These are phyloP conservation scores for Periconia sp. DNA, from an alignment of 2,329 filamentous ascomycete genomes.

Conservation along the genomic window DNA sequence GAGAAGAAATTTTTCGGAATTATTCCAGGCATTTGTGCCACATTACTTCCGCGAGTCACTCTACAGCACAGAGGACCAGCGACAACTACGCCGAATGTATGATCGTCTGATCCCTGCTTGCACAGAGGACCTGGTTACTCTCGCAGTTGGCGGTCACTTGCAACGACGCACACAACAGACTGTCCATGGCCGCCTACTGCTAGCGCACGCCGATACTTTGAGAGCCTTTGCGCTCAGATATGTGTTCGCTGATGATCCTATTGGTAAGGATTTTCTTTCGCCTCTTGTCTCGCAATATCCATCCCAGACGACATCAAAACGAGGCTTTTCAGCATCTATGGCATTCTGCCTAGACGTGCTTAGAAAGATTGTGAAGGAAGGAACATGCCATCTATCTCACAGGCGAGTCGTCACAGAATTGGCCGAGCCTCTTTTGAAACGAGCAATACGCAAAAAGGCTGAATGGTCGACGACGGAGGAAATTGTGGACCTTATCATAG, in stretches of 20 bases:
- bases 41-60: slow-evolving; percentile 15
- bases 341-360: slow-evolving; percentile 29
- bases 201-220: slow-evolving; percentile 23
- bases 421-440: slow-evolving; percentile 26
- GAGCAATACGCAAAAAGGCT: slow-evolving; percentile 23
- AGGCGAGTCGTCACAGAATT: slow-evolving; percentile 20
- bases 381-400: slow-evolving; percentile 4
- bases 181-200: too few relatives aligned
- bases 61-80: slow-evolving; percentile 17
- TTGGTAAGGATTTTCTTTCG: slow-evolving; percentile 6
- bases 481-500: slow-evolving; percentile 22
- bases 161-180: slow-evolving; percentile 1
- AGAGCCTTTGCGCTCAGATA: slow-evolving; percentile 15
- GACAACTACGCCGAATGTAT: slow-evolving; percentile 27
- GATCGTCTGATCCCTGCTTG: slow-evolving; percentile 28
- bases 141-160: slow-evolving; percentile 6
- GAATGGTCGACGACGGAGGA: slow-evolving; percentile 19
- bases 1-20: slow-evolving; percentile 20
- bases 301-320: slow-evolving; percentile 1
- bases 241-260: slow-evolving; percentile 5
- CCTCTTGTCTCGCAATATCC: slow-evolving; percentile 19
- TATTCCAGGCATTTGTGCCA: slow-evolving; percentile 32
- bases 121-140: slow-evolving; percentile 20
- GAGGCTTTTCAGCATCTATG: slow-evolving; percentile 34
- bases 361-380: slow-evolving; percentile 10